Base-by-base conservation (phyloP, 2,329 filamentous ascomycete species). In the Madurella mycetomatis region DNA sequence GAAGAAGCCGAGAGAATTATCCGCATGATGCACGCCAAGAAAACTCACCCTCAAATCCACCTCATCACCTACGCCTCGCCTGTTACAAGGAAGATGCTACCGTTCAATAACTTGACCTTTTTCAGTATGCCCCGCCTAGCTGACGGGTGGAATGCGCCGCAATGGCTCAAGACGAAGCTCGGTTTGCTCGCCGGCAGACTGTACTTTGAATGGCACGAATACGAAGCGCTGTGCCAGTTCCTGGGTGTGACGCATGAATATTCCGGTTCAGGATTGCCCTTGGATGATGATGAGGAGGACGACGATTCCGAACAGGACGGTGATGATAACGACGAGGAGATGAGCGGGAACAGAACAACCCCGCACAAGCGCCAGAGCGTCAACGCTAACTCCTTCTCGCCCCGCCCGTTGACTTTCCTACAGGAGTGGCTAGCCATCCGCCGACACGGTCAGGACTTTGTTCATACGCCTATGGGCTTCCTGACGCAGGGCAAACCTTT, bases 1-100 rank as follows among this genome's bases (percentile, higher is more conserved):
- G 84, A 88, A 59, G 85, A 88, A 64, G 82, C 77, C 0, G 81
- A 88, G 52, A 44, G 62, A 0, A 58, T 87, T 0, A 72, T 88
- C 2, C 72, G 73, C 0, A 56, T 73, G 0, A 58, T 85, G 5
- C 66, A 66, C 1, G 49, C 51, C 0, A 41, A 25, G 1, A 32
- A 48, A 1, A 51, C 40, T 15, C 52, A 60, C 0, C 73, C 75
- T 0, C 72, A 78, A 47, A 68, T 87, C 0, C 72, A 79, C 51
- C 69, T 87, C 0, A 61, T 86, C 0, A 68, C 74, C 0, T 88
- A 88, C 55, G 73, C 83, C 0, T 77, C 84, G 0, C 81, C 85
- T 0, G 73, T 84, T 0, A 85, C 84, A 0, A 73, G 76, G 31
- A 71, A 73, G 1, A 88, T 87, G 84, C 64, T 79, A 0, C 69